phyloP scores from a whole-genome alignment of 805 yeast genomes.

The Saturnispora ahearnii region DNA sequence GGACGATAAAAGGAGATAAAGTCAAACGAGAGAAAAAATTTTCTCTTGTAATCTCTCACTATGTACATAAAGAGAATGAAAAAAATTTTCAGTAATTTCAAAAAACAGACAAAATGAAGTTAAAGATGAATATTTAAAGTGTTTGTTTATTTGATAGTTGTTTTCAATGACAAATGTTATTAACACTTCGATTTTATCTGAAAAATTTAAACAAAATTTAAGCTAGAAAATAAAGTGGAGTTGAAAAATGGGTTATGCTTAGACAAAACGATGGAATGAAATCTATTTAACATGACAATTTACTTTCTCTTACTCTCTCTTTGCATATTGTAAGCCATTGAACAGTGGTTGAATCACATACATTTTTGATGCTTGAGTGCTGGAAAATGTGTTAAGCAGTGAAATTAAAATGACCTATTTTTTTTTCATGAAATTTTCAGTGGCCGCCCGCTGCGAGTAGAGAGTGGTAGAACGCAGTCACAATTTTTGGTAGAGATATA shows the following conservation, averaged over 20 bases:
- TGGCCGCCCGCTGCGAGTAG: neutral
- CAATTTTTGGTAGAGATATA: neutral
- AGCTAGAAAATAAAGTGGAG: too few species aligned
- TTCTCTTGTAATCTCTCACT: neutral
- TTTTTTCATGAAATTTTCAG: slow-evolving; percentile 5
- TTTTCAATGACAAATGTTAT: too few species aligned
- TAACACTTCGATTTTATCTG: too few species aligned
- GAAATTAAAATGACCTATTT: neutral
- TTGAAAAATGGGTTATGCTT: too few species aligned
- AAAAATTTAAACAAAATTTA: too few species aligned
- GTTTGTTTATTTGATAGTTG: too few species aligned
- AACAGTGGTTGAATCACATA: slow-evolving; percentile 1
- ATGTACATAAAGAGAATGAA: neutral
- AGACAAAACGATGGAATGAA: too few species aligned
- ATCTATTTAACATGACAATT: too few species aligned
- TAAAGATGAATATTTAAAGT: too few species aligned
- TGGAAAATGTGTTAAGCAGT: neutral
- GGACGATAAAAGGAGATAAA: neutral
- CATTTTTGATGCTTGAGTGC: slow-evolving; percentile 5
- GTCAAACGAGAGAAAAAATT: neutral
- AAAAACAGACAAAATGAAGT: too few species aligned
- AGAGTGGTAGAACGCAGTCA: slow-evolving; percentile 1
- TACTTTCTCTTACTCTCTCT: neutral
- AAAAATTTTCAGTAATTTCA: too few species aligned
- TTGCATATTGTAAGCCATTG: neutral